Conservation (phyloP, 441 rosid species). For the Kokia cookei region DNA sequence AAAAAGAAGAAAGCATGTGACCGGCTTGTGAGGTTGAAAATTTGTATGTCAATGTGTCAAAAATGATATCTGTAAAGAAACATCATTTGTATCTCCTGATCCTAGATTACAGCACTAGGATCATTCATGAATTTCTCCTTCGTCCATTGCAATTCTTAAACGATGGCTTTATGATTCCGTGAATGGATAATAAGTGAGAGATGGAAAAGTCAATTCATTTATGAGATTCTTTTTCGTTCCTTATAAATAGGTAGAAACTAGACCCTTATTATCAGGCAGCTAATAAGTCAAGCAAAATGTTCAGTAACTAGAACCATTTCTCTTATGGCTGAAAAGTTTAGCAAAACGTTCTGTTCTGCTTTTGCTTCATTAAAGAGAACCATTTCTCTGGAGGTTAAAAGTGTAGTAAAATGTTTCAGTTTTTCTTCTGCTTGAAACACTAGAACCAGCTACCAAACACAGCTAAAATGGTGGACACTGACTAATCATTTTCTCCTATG, state of each 20-base stretch:
- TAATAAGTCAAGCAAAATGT: background rate
- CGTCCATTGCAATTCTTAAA: background rate
- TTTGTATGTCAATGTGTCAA: too few species aligned
- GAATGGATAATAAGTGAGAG: background rate
- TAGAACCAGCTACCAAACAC: background rate
- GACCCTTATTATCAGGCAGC: background rate
- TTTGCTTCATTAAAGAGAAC: background rate
- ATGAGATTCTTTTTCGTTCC: background rate
- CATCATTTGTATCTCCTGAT: background rate
- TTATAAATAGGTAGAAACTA: background rate
- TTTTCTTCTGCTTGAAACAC: background rate
- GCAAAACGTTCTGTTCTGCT: background rate
- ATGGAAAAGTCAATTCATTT: background rate
- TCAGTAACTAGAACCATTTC: background rate
- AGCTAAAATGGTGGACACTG: too few species aligned
- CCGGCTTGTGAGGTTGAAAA: too few species aligned
- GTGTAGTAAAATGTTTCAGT: background rate
- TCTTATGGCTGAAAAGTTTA: background rate
- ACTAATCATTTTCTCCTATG: too few species aligned
- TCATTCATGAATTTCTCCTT: background rate
- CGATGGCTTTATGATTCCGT: background rate
- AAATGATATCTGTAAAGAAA: background rate
- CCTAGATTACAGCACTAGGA: background rate
- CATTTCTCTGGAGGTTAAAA: background rate
- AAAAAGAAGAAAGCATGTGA: too few species aligned